Conservation (phyloP, 2,329 filamentous ascomycete genomes). For the Paracorniculantispora psalliotae region DNA sequence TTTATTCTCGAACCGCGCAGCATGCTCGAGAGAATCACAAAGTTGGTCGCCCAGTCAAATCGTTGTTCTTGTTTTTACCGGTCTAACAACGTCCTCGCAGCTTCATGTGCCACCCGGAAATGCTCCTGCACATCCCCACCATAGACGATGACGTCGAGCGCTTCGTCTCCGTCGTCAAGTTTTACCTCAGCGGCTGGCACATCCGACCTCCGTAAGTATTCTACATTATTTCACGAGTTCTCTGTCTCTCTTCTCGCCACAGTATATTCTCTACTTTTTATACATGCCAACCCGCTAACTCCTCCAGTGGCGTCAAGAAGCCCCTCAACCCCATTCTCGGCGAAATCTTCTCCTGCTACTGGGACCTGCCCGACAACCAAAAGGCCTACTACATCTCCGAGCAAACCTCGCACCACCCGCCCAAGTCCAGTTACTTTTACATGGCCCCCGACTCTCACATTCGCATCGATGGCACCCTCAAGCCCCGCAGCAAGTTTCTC, state of each 20-base stretch:
- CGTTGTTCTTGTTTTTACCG: conserved; percentile 8
- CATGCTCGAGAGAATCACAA: conserved; percentile 98
- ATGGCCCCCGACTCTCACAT: conserved; percentile 93
- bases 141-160: conserved; percentile 85
- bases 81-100: conserved; percentile 40
- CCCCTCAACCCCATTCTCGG: conserved; percentile 94
- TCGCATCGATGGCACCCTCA: conserved; percentile 90
- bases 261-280: too few species aligned
- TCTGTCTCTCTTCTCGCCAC: background rate
- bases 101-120: conserved; percentile 99
- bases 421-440: conserved; percentile 99
- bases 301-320: conserved; percentile 85
- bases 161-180: conserved; percentile 94
- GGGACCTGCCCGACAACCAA: conserved; percentile 82
- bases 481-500: conserved; percentile 89
- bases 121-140: conserved; percentile 77
- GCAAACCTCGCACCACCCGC: conserved; percentile 96
- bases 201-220: conserved; percentile 93
- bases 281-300: background rate
- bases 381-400: conserved; percentile 94
- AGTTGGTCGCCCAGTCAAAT: conserved; percentile 50
- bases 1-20: conserved; percentile 97
- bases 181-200: conserved; percentile 98
- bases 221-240: too few species aligned
- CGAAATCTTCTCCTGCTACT: conserved; percentile 92